phyloP scores from a whole-genome alignment of 345 rosid genomes.

The Turritis glabra region DNA sequence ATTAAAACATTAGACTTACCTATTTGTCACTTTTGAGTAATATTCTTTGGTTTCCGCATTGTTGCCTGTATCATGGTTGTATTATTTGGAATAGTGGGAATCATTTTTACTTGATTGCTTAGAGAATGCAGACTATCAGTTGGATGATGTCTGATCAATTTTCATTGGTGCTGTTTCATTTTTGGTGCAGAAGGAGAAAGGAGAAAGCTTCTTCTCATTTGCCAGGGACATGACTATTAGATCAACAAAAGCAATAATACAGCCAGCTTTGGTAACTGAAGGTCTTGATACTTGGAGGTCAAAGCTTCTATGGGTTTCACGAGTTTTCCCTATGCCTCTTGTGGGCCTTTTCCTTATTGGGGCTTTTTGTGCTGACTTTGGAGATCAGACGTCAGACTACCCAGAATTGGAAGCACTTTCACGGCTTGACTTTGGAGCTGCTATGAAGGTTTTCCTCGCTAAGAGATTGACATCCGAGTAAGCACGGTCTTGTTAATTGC shows the following conservation, averaged over 20 bases:
- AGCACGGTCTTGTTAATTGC: slow-evolving; percentile 33
- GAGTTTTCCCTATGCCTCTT: slow-evolving; percentile 97
- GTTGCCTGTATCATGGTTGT: neutral
- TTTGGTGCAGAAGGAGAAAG: slow-evolving; percentile 67
- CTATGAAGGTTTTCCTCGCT: slow-evolving; percentile 91
- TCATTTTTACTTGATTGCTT: neutral
- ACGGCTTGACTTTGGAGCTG: slow-evolving; percentile 79
- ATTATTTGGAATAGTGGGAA: neutral
- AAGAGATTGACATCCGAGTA: slow-evolving; percentile 87
- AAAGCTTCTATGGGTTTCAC: slow-evolving; percentile 91
- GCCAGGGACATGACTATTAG: slow-evolving; percentile 84
- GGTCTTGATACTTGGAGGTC: slow-evolving; percentile 86
- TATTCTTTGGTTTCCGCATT: neutral
- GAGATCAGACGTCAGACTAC: slow-evolving; percentile 57
- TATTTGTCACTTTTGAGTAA: neutral
- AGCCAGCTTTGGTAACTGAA: slow-evolving; percentile 56
- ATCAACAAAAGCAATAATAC: slow-evolving; percentile 82
- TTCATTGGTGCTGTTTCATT: slow-evolving; percentile 22
- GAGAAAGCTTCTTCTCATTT: slow-evolving; percentile 85
- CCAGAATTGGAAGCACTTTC: slow-evolving; percentile 88
- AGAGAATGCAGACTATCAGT: neutral
- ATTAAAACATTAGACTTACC: neutral
- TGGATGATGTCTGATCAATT: neutral
- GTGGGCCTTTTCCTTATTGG: slow-evolving; percentile 86
- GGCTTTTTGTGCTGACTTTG: slow-evolving; percentile 66